Conservation (phyloP, 2,329 filamentous ascomycete genomes). For the Trichoderma atrobrunneum region DNA sequence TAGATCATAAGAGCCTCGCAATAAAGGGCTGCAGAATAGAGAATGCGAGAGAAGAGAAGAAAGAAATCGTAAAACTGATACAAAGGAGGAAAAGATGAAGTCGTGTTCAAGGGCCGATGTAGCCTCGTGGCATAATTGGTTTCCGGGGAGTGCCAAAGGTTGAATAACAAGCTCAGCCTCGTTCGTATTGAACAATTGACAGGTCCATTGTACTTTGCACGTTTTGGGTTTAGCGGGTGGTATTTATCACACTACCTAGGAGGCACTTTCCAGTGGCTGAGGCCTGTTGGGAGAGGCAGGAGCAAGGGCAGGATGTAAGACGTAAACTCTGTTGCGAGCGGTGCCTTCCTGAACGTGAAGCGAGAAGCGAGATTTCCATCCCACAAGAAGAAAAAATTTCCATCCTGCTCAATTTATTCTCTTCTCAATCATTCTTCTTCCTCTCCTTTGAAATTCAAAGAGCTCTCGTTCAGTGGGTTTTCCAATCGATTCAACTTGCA, state of each 20-base stretch:
- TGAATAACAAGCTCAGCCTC: neutral
- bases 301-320: neutral
- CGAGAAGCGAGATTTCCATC: neutral
- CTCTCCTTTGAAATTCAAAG: neutral
- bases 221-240: neutral
- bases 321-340: neutral
- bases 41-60: neutral
- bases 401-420: neutral
- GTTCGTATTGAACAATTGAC: neutral
- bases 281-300: neutral
- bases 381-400: neutral
- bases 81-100: neutral
- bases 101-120: neutral
- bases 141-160: neutral
- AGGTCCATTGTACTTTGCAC: neutral
- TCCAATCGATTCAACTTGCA: neutral
- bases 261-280: neutral
- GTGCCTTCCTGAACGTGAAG: neutral
- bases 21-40: neutral
- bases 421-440: neutral
- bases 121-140: neutral
- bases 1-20: slow-evolving; percentile 5
- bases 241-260: neutral
- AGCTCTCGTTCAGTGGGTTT: neutral
- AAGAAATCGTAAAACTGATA: neutral